Base-by-base conservation (phyloP, 768 basidiomycete genomes). In the Zangia roseola region DNA sequence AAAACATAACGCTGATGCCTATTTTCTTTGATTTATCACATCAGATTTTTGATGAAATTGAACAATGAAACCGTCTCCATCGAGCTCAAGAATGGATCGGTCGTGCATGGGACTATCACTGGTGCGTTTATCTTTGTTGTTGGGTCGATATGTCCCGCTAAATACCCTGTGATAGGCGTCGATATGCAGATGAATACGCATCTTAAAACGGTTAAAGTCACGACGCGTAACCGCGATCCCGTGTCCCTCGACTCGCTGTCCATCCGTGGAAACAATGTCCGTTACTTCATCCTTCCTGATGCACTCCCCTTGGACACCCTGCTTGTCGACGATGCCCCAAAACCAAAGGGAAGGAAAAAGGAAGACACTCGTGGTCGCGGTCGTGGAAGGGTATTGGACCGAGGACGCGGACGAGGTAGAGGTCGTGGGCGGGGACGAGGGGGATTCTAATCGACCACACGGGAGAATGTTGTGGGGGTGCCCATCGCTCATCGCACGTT, bases 101-200 rank as follows among this genome's bases (percentile, higher is more conserved):
- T 93, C 43, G 86, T 99, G 14, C 89, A 95, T 62, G 95, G 95
- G 10, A 99, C 95, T 20, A 97, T 98, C 69, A 97, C 93, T 14
- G 94, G 95, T 94, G 53, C 55, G 84, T 68, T 21, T 13, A 40
- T 38, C 7, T 7, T 30, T 25, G 14, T 40, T 21, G 5, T 34
- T 21, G 20, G 4, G n/a, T 20, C 5, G 2, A 0, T 36, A 40
- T 25, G 13, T 30, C 14, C 17, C 21, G 17, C 28, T 59, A 14
- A 49, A 37, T 24, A 34, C 41, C 47, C 38, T 33, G 13, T 34
- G 14, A 68, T 36, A 97, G 95, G 94, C 50, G 97, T 99, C 43
- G 95, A 99, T 71, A 94, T 95, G 80, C 93, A 95, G 64, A 99
- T 99, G 95, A 98, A 97, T 75, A 98, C 95, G 3, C 89, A 97